phyloP scores from a whole-genome alignment of 768 basidiomycete species.

The Candolleomyces aberdarensis region DNA sequence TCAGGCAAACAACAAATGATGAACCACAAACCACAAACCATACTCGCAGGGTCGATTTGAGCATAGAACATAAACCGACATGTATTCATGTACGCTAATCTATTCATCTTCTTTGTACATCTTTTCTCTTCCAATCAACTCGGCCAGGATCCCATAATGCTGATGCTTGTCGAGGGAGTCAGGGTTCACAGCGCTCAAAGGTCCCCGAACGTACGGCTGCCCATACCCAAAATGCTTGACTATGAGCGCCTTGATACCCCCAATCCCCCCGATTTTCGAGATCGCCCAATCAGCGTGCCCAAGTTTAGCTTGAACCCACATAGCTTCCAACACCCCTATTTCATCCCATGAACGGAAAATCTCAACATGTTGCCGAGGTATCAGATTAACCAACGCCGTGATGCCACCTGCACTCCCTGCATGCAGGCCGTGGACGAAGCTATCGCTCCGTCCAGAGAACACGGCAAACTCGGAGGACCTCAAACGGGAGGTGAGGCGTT shows the following conservation, averaged over 20 bases:
- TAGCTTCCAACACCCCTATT: constrained; percentile 56
- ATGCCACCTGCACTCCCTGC: constrained; percentile 66
- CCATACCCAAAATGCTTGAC: constrained; percentile 66
- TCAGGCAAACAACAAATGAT: too few species aligned
- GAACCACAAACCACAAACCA: too few species aligned
- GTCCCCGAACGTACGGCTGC: constrained; percentile 41
- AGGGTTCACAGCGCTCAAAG: constrained; percentile 40
- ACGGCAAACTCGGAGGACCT: constrained; percentile 56
- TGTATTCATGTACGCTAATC: neutral
- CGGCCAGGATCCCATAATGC: constrained; percentile 38
- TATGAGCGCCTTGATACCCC: constrained; percentile 64
- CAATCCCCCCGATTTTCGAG: constrained; percentile 62
- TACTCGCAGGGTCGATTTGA: constrained; percentile 18
- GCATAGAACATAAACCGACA: neutral
- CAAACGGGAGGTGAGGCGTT: constrained; percentile 64
- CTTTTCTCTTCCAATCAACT: constrained; percentile 47
- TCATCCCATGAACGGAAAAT: constrained; percentile 48
- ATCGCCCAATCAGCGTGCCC: constrained; percentile 67
- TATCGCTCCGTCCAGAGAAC: constrained; percentile 74
- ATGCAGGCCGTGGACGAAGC: constrained; percentile 59
- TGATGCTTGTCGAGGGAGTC: constrained; percentile 35
- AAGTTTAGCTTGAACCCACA: constrained; percentile 56
- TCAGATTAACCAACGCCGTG: constrained; percentile 58
- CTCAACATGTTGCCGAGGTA: constrained; percentile 55
- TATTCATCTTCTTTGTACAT: constrained; percentile 16